phyloP scores from a whole-genome alignment of 1,284 basidiomycete species.

The Sporisorium graminicola region DNA sequence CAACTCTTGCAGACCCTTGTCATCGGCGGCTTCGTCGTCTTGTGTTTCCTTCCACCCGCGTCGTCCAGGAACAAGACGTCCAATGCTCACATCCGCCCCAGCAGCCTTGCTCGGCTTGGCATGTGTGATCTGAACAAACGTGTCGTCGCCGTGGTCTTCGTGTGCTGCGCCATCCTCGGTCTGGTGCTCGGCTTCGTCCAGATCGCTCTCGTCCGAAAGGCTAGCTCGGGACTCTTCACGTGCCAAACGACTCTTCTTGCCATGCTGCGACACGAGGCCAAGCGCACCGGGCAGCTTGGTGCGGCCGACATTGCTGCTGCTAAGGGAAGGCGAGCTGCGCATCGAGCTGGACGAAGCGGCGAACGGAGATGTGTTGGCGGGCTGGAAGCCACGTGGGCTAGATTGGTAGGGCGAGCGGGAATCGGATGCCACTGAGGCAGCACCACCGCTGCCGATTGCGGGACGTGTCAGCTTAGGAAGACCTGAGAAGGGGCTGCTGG shows the following conservation, averaged over 20 bases:
- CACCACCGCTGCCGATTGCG: slow-evolving; percentile 1
- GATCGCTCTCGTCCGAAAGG: slow-evolving; percentile 15
- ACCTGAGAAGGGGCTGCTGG: slow-evolving; percentile 52
- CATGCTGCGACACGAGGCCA: slow-evolving; percentile 44
- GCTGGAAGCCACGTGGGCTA: slow-evolving; percentile 36
- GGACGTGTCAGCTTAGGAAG: slow-evolving; percentile 43
- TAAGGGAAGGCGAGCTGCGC: slow-evolving; percentile 31
- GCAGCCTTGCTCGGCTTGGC: neutral
- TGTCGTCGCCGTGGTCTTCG: slow-evolving; percentile 29
- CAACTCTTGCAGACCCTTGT: slow-evolving; percentile 9
- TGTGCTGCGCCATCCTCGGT: slow-evolving; percentile 3
- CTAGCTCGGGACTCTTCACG: slow-evolving; percentile 17
- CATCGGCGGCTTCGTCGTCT: slow-evolving; percentile 16
- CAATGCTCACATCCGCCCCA: slow-evolving; percentile 26
- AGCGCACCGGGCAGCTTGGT: slow-evolving; percentile 34
- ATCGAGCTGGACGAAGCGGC: slow-evolving; percentile 23
- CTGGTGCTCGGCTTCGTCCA: slow-evolving; percentile 17
- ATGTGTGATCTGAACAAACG: slow-evolving; percentile 27
- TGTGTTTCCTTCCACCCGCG: slow-evolving; percentile 35
- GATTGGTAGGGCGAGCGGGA: slow-evolving; percentile 29
- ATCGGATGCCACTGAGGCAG: slow-evolving; percentile 28
- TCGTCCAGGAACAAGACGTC: slow-evolving; percentile 42
- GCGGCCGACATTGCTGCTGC: neutral
- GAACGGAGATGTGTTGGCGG: slow-evolving; percentile 39
- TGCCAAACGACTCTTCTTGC: slow-evolving; percentile 32